A percentile compares a stretch with the other conserved stretches of the same genome.
Evolutionary conservation across 139 green algal species (phyloP).

Genomic region (Dunaliella primolecta): DNA sequence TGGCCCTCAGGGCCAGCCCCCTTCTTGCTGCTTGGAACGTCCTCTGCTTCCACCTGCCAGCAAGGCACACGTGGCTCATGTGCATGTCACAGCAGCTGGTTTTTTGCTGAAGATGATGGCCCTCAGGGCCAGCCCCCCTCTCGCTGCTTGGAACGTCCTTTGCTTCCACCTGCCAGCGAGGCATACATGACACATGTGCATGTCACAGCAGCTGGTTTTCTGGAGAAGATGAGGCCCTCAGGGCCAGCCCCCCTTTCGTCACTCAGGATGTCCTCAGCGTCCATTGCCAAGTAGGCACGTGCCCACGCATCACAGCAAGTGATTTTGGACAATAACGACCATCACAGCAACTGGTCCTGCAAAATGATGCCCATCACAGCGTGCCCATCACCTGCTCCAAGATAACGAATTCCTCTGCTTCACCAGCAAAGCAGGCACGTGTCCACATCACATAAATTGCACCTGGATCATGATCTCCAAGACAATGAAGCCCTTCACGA

Average conservation of each 20-base stretch:
- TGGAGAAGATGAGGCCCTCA: too few species aligned
- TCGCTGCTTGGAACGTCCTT: constrained; percentile 33
- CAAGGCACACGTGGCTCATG: background rate
- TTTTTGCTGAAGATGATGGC: too few species aligned
- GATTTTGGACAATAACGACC: background rate
- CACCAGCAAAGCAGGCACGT: background rate
- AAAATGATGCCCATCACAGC: background rate
- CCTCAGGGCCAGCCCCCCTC: constrained; percentile 8
- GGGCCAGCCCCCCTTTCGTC: constrained; percentile 18
- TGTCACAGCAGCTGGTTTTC: too few species aligned
- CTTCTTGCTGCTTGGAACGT: constrained; percentile 29
- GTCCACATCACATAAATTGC: background rate
- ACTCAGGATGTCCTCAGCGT: constrained; percentile 33
- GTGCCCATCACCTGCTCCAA: constrained; percentile 15
- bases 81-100: background rate
- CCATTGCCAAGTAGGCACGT: constrained; percentile 18
- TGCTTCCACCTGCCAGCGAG: constrained; percentile 22
- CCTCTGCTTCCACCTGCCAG: constrained; percentile 28
- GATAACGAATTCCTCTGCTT: constrained; percentile 36
- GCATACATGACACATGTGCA: background rate
- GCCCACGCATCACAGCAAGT: too few species aligned
- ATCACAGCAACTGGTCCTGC: too few species aligned
- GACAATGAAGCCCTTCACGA: too few species aligned
- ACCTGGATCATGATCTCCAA: too few species aligned
- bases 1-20: constrained; percentile 1